Conservation (phyloP, 805 yeast species). For the Spathaspora girioi region DNA sequence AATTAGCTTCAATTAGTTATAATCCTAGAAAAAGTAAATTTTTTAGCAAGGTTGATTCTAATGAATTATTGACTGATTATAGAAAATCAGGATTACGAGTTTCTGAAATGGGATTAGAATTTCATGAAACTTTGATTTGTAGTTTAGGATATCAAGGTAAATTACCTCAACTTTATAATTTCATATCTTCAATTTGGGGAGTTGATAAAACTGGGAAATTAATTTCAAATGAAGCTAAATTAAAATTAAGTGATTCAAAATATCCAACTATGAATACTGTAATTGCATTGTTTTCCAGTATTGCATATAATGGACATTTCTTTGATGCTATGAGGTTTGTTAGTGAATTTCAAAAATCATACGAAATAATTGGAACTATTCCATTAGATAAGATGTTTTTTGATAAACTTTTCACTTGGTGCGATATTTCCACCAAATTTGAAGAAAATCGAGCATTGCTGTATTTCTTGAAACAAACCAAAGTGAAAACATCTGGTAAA, state of each 20-base stretch:
- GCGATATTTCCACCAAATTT: conserved; percentile 29
- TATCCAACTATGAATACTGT: conserved; percentile 24
- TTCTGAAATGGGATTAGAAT: conserved; percentile 1
- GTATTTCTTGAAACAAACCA: conserved; percentile 20
- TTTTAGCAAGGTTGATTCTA: not conserved
- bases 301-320: conserved; percentile 28
- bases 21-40: conserved; percentile 1
- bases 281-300: conserved; percentile 27
- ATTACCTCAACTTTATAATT: conserved; percentile 17
- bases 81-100: conserved; percentile 9
- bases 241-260: conserved; percentile 12
- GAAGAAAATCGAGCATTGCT: conserved; percentile 23
- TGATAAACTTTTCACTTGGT: conserved; percentile 36
- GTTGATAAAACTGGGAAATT: conserved; percentile 21
- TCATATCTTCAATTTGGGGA: conserved; percentile 31
- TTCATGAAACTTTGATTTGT: conserved; percentile 23
- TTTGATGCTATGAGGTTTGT: conserved; percentile 31
- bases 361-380: conserved; percentile 18
- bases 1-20: conserved; percentile 7
- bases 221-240: conserved; percentile 1
- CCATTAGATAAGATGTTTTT: conserved; percentile 24
- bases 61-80: conserved; percentile 1
- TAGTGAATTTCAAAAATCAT: conserved; percentile 32
- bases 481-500: conserved; percentile 1
- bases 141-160: conserved; percentile 27